phyloP scores from a whole-genome alignment of 2,329 filamentous ascomycete genomes.

The Penicillium sp. region DNA sequence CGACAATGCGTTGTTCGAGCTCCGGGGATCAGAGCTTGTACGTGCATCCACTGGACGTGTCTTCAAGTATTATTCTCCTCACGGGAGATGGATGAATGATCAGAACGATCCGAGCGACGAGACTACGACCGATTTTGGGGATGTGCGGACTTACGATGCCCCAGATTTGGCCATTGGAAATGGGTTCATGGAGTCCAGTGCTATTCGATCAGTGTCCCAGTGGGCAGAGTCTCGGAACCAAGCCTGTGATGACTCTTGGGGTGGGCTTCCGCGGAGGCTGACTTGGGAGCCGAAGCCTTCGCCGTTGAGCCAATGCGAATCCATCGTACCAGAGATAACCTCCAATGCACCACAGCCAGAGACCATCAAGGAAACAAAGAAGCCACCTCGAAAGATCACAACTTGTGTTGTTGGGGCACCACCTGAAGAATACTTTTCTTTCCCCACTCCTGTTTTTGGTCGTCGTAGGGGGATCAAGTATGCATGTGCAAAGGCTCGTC shows the following conservation, averaged over 20 bases:
- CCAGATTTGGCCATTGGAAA: slow-evolving; percentile 12
- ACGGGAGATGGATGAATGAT: slow-evolving; percentile 25
- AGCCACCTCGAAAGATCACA: background rate
- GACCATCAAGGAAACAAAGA: background rate
- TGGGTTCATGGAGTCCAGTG: slow-evolving; percentile 8
- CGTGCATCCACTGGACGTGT: slow-evolving; percentile 12
- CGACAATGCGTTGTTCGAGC: background rate
- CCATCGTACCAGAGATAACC: background rate
- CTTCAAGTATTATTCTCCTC: slow-evolving; percentile 25
- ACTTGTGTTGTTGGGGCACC: background rate
- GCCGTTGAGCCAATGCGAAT: background rate
- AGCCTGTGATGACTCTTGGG: background rate
- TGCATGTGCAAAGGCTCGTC: background rate
- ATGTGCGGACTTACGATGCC: background rate
- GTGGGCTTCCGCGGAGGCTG: background rate
- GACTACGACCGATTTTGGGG: slow-evolving; percentile 13
- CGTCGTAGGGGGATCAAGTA: background rate
- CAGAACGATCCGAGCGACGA: background rate
- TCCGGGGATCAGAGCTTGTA: slow-evolving; percentile 12
- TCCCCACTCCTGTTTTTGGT: background rate
- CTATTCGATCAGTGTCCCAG: background rate
- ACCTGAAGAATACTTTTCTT: background rate
- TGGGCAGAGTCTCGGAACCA: background rate
- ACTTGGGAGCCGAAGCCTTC: background rate
- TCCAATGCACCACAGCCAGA: background rate